phyloP scores from a whole-genome alignment of 2,329 filamentous ascomycete species.

The Arthrocladium fulminans region DNA sequence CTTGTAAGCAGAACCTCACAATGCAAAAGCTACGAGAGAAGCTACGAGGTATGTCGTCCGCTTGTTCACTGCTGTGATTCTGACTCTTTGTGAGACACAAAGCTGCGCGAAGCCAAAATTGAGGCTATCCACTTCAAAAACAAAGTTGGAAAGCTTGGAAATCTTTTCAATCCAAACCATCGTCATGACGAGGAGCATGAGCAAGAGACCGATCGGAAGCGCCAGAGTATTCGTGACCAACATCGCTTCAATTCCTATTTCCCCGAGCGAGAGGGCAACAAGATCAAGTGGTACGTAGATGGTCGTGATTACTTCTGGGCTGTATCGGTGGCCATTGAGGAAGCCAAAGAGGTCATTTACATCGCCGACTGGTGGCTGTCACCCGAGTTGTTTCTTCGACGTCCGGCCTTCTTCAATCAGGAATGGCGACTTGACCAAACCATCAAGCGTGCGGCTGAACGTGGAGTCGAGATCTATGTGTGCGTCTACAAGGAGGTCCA shows the following conservation, averaged over 20 bases:
- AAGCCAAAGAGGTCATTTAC: slow-evolving; percentile 87
- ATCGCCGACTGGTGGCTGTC: slow-evolving; percentile 97
- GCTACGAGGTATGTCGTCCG: slow-evolving; percentile 16
- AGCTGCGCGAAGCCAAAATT: slow-evolving; percentile 38
- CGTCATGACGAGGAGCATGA: slow-evolving; percentile 93
- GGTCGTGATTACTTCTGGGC: slow-evolving; percentile 93
- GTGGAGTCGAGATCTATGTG: slow-evolving; percentile 88
- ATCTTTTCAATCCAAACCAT: slow-evolving; percentile 74
- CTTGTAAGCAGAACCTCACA: not conserved
- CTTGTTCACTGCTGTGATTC: too few relatives aligned
- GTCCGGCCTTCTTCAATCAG: slow-evolving; percentile 73
- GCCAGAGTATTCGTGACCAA: slow-evolving; percentile 58
- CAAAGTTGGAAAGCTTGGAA: slow-evolving; percentile 55
- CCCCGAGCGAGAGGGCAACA: slow-evolving; percentile 73
- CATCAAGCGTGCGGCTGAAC: slow-evolving; percentile 79
- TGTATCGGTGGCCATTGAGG: slow-evolving; percentile 80
- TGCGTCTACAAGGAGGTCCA: slow-evolving; percentile 85
- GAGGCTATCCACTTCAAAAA: slow-evolving; percentile 52
- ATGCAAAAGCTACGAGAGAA: slow-evolving; percentile 22
- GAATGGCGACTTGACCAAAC: slow-evolving; percentile 80
- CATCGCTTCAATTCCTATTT: slow-evolving; percentile 89
- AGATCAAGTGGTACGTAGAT: slow-evolving; percentile 95
- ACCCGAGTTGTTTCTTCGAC: slow-evolving; percentile 59
- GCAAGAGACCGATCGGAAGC: slow-evolving; percentile 70
- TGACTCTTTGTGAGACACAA: slow-evolving; percentile 29